Evolutionary conservation across 768 basidiomycete species (phyloP).

Genomic region (Russula sp.): DNA sequence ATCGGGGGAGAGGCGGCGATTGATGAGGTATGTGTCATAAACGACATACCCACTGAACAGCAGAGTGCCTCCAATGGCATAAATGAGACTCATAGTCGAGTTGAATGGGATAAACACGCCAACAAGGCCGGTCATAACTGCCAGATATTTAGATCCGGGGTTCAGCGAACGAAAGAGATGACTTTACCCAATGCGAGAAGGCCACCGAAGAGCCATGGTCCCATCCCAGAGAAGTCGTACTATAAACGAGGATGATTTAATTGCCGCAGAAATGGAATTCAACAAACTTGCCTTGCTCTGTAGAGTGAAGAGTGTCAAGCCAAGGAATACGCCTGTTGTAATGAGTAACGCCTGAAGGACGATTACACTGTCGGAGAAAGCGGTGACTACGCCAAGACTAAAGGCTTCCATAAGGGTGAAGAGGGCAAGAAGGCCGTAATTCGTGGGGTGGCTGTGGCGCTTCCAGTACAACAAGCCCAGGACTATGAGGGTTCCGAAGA

Average conservation of each 20-base stretch:
- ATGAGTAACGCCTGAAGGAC: conserved; percentile 91
- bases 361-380: conserved; percentile 66
- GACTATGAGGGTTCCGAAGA: conserved; percentile 75
- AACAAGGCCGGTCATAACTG: conserved; percentile 79
- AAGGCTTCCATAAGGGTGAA: conserved; percentile 93
- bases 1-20: conserved; percentile 83
- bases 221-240: conserved; percentile 95
- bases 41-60: conserved; percentile 89
- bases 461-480: conserved; percentile 88
- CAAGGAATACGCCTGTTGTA: conserved; percentile 89
- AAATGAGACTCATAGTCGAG: conserved; percentile 75
- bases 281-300: conserved; percentile 73
- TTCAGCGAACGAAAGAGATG: neutral
- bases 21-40: conserved; percentile 89
- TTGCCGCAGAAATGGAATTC: neutral
- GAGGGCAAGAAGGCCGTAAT: conserved; percentile 76
- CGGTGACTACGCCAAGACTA: conserved; percentile 81
- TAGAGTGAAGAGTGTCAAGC: conserved; percentile 90
- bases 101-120: conserved; percentile 85
- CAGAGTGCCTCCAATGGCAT: conserved; percentile 72
- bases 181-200: conserved; percentile 71
- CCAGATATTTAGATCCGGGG: conserved; percentile 6
- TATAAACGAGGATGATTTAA: conserved; percentile 34
- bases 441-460: conserved; percentile 85
- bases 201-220: conserved; percentile 84